Conservation (phyloP, 2,329 filamentous ascomycete genomes). For the Tetracladium maxilliforme region DNA sequence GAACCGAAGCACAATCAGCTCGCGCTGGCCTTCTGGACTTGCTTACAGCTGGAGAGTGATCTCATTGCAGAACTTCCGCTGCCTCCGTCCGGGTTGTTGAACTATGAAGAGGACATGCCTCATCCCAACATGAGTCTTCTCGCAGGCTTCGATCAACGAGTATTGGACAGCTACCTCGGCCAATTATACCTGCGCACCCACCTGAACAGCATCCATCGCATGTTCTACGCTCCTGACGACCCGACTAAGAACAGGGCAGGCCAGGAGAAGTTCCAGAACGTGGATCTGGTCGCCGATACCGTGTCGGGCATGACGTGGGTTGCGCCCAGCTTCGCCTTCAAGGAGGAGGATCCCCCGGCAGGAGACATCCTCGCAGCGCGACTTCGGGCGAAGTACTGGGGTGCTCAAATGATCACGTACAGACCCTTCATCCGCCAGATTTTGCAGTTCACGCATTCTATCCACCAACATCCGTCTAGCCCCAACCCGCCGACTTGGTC, state of each 20-base stretch:
- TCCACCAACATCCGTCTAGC: conserved; percentile 16
- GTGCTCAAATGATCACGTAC: conserved; percentile 78
- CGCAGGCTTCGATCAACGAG: conserved; percentile 24
- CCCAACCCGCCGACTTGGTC: conserved; percentile 15
- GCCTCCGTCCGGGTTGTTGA: conserved; percentile 44
- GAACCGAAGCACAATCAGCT: conserved; percentile 51
- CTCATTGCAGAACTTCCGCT: conserved; percentile 73
- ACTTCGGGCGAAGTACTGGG: conserved; percentile 87
- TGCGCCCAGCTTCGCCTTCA: conserved; percentile 35
- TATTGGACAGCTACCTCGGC: conserved; percentile 44
- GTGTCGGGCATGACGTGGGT: conserved; percentile 26
- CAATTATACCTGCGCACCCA: conserved; percentile 51
- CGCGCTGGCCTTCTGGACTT: conserved; percentile 80
- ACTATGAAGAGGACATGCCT: conserved; percentile 48
- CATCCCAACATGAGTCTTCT: conserved; percentile 41
- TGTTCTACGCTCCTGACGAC: conserved; percentile 23
- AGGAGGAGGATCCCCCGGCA: conserved; percentile 52
- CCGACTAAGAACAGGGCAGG: conserved; percentile 17
- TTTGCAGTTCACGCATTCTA: conserved; percentile 28
- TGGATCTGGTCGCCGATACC: conserved; percentile 27
- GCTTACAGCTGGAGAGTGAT: conserved; percentile 85
- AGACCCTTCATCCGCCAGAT: conserved; percentile 55
- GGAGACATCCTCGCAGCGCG: conserved; percentile 67
- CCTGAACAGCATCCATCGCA: conserved; percentile 44
- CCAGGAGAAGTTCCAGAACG: conserved; percentile 25